Conservation (phyloP, 192 early-diverging fungal genomes). For the Umbelopsis vinacea region DNA sequence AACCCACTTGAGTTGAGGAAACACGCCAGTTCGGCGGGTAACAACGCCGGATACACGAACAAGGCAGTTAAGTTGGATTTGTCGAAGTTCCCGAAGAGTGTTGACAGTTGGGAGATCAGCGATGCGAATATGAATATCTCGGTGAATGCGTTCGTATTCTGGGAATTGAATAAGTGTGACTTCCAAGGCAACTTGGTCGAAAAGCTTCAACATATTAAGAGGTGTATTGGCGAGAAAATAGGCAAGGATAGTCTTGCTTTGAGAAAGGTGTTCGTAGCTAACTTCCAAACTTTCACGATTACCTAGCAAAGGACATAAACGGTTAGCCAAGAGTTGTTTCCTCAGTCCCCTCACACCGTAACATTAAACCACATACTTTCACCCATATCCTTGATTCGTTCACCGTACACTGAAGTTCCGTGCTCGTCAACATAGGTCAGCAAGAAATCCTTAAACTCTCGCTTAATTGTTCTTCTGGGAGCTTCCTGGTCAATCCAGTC, state of each 20-base stretch:
- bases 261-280: slow-evolving; percentile 78
- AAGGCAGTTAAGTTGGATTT: slow-evolving; percentile 89
- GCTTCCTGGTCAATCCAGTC: slow-evolving; percentile 90
- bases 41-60: slow-evolving; percentile 93
- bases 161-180: slow-evolving; percentile 88
- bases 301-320: slow-evolving; percentile 3
- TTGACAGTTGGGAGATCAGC: slow-evolving; percentile 83
- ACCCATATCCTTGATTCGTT: slow-evolving; percentile 87
- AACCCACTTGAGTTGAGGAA: slow-evolving; percentile 96
- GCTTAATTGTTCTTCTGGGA: slow-evolving; percentile 78
- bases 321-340: background rate
- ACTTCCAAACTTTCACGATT: slow-evolving; percentile 89
- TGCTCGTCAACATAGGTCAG: slow-evolving; percentile 83
- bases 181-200: slow-evolving; percentile 93
- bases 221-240: slow-evolving; percentile 91
- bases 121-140: slow-evolving; percentile 95
- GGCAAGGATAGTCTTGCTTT: slow-evolving; percentile 83
- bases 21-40: slow-evolving; percentile 91
- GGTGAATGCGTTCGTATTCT: slow-evolving; percentile 87
- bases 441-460: slow-evolving; percentile 90
- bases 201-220: slow-evolving; percentile 83
- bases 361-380: slow-evolving; percentile 32
- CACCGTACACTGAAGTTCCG: slow-evolving; percentile 92
- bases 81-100: slow-evolving; percentile 89
- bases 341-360: background rate